Evolutionary conservation across 495 filamentous ascomycete species (phyloP).

Genomic region (Trichoderma erinaceum): DNA sequence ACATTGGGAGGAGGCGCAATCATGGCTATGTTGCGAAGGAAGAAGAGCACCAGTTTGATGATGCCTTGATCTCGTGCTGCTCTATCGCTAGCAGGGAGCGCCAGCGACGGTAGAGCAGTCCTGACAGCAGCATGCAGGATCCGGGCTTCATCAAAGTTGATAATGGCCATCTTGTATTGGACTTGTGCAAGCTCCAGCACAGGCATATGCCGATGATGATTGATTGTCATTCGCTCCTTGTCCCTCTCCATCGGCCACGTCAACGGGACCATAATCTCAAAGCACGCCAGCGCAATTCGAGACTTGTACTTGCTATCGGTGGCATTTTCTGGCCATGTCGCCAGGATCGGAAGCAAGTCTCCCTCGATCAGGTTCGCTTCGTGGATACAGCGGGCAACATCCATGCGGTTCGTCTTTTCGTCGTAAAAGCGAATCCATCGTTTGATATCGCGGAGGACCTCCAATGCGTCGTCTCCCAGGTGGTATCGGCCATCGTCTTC

Average conservation of each 20-base stretch:
- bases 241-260: constrained; percentile 91
- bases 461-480: constrained; percentile 87
- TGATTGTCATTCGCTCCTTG: constrained; percentile 70
- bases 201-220: constrained; percentile 85
- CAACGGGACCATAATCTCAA: constrained; percentile 88
- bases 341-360: constrained; percentile 85
- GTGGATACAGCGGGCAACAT: constrained; percentile 87
- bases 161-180: constrained; percentile 79
- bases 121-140: constrained; percentile 74
- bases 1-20: constrained; percentile 61
- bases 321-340: constrained; percentile 66
- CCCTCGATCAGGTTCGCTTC: constrained; percentile 88
- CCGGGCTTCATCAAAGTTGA: constrained; percentile 68
- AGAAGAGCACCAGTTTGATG: constrained; percentile 84
- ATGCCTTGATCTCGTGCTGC: constrained; percentile 80
- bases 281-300: constrained; percentile 63
- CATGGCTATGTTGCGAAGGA: constrained; percentile 80
- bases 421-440: constrained; percentile 94
- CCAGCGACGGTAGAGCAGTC: constrained; percentile 83
- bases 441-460: constrained; percentile 85
- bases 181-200: constrained; percentile 83
- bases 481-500: constrained; percentile 72
- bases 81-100: constrained; percentile 66
- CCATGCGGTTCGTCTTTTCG: constrained; percentile 86
- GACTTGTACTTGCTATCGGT: constrained; percentile 71